Evolutionary conservation across 2,329 filamentous ascomycete species (phyloP).

Genomic region (Colletotrichum sansevieriae): DNA sequence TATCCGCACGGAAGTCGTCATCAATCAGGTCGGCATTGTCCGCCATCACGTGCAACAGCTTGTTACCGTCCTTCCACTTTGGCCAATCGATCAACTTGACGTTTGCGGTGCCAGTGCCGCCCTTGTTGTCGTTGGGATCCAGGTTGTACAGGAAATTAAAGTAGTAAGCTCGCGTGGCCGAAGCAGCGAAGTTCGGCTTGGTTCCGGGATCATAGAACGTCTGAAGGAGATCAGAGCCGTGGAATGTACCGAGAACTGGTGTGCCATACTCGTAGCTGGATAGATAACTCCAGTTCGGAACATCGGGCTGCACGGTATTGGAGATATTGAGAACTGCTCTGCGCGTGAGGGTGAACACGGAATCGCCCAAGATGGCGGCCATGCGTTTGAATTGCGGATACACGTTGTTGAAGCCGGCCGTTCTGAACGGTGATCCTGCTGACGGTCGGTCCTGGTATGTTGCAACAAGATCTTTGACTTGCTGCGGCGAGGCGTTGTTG

Average conservation of each 20-base stretch:
- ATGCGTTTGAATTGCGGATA: slow-evolving; percentile 76
- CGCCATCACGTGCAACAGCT: slow-evolving; percentile 51
- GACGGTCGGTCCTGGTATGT: slow-evolving; percentile 65
- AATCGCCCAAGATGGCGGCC: slow-evolving; percentile 72
- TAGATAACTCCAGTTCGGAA: slow-evolving; percentile 72
- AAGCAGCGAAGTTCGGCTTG: slow-evolving; percentile 60
- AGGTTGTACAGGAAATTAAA: slow-evolving; percentile 68
- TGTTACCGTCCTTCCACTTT: slow-evolving; percentile 56
- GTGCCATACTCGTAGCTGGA: slow-evolving; percentile 70
- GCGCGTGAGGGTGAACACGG: slow-evolving; percentile 62
- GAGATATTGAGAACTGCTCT: slow-evolving; percentile 61
- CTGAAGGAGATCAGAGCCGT: slow-evolving; percentile 69
- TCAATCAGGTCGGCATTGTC: slow-evolving; percentile 34
- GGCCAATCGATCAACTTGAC: slow-evolving; percentile 43
- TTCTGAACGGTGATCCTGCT: slow-evolving; percentile 72
- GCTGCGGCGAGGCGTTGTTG: slow-evolving; percentile 45
- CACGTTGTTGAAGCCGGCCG: slow-evolving; percentile 67
- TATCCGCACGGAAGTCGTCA: slow-evolving; percentile 43
- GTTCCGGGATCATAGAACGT: slow-evolving; percentile 62
- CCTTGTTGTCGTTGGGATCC: slow-evolving; percentile 64
- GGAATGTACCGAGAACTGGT: slow-evolving; percentile 74
- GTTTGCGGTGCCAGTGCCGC: slow-evolving; percentile 42
- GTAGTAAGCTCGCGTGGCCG: slow-evolving; percentile 67
- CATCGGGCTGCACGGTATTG: slow-evolving; percentile 54
- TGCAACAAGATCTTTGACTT: slow-evolving; percentile 62